phyloP scores from a whole-genome alignment of 176 grass and related monocot species.

The Zizania latifolia region DNA sequence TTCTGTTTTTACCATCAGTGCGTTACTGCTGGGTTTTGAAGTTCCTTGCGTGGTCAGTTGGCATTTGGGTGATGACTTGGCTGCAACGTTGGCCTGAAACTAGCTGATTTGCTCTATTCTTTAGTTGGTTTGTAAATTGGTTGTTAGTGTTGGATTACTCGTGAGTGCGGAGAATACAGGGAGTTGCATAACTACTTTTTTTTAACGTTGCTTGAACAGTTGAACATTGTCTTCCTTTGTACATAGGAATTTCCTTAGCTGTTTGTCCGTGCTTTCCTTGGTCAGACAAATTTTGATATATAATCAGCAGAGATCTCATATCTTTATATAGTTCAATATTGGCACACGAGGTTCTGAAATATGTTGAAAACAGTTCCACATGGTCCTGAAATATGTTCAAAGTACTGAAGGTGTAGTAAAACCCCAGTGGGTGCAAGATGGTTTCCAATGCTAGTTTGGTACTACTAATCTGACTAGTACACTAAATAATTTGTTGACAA shows the following conservation, averaged over 20 bases:
- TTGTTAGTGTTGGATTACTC: slow-evolving; percentile 13
- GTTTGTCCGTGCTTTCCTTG: slow-evolving; percentile 3
- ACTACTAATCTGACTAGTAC: neutral
- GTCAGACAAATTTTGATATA: neutral
- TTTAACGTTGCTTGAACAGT: no score
- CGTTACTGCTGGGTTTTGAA: neutral
- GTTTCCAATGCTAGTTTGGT: neutral
- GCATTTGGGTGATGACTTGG: neutral
- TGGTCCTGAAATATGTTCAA: no score
- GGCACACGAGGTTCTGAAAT: neutral
- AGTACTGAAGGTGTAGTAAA: neutral
- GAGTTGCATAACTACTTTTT: neutral
- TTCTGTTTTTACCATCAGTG: slow-evolving; percentile 10
- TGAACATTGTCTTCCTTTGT: neutral
- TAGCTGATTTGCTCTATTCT: neutral
- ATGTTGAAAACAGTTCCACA: no score
- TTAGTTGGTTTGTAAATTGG: neutral
- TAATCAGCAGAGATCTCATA: neutral
- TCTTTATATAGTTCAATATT: neutral
- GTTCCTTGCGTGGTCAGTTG: neutral
- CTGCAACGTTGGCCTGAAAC: neutral
- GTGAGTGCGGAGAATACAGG: neutral
- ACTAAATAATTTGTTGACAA: neutral
- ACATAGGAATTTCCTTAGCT: neutral
- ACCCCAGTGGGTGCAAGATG: neutral